Percentiles rank a stretch among this genome's conserved stretches.
phyloP scores from a whole-genome alignment of 2,329 filamentous ascomycete species.

The Fonsecaea erecta region DNA sequence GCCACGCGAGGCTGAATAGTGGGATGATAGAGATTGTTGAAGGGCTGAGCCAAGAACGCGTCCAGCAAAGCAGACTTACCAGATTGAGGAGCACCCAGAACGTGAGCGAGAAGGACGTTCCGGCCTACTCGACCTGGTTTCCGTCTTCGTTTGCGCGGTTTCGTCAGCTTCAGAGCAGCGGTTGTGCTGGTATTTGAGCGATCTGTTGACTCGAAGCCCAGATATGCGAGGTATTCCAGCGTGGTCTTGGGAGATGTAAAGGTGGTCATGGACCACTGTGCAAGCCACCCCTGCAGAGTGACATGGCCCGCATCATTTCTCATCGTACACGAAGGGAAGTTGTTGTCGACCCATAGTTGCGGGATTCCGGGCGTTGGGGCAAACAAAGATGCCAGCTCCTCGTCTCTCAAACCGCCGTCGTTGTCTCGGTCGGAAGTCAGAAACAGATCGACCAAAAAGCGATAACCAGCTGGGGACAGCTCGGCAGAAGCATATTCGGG shows the following conservation, averaged over 20 bases:
- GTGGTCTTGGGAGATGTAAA: conserved; percentile 95
- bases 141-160: conserved; percentile 81
- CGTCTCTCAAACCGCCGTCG: conserved; percentile 86
- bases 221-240: conserved; percentile 91
- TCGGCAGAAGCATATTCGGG: conserved; percentile 91
- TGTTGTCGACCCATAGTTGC: conserved; percentile 81
- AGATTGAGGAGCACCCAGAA: conserved; percentile 81
- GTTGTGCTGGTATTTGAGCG: conserved; percentile 74
- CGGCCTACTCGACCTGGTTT: conserved; percentile 85
- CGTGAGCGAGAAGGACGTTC: conserved; percentile 92
- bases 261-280: conserved; percentile 99
- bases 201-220: conserved; percentile 85
- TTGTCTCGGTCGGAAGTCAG: conserved; percentile 96
- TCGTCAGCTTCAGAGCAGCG: conserved; percentile 87
- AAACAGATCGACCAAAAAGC: conserved; percentile 97
- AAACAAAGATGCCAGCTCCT: conserved; percentile 84
- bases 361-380: conserved; percentile 91
- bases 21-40: conserved; percentile 80
- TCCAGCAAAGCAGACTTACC: conserved; percentile 92
- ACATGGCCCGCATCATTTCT: conserved; percentile 94
- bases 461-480: conserved; percentile 89
- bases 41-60: conserved; percentile 86
- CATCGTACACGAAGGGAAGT: conserved; percentile 91
- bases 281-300: conserved; percentile 95
- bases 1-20: conserved; percentile 93